Evolutionary conservation across 2,329 filamentous ascomycete species (phyloP), one percentile per base, ranked within the genome.

Genomic region (Cadophora gregata): DNA sequence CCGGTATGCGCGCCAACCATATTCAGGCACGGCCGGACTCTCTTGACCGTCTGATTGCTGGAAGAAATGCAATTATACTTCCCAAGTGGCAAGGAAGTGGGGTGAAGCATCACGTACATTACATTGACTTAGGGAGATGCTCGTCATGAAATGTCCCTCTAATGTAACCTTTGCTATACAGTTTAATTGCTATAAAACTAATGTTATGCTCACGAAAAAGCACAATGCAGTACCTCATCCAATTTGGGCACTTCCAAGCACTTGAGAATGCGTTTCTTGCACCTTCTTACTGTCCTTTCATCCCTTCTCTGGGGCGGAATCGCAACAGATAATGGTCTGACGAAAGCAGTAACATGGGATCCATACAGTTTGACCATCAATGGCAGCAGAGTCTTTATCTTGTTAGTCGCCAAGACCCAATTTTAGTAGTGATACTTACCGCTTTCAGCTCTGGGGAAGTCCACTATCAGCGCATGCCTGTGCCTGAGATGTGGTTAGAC

Each of bases 401-500:
- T 82, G 75, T 78, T 68, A 63, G 73, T 68, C 16, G 1, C 3
- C 36, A 31, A 3, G 10, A 5, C 16, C 7, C 25, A 33, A 10
- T 7, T 19, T 27, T 47, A 2, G 36, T 59, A 67, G 61, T n/a
- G 61, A 9, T 48, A 60, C 64, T 61, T 59, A 66, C 31, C 53
- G 25, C 51, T 62, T 56, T 50, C 59, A 74, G 72, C 65, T 67
- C 75, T 65, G 70, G 66, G 27, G 84, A 86, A 68, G 85, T 86
- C 50, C 84, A 86, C 68, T 86, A 85, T 64, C 79, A 81, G 68
- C 79, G 84, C 3, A 78, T 86, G 38, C 84, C 84, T 0, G 82
- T 85, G 0, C 84, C 84, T 0, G 84, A 85, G 61, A 70, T 86
- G 29, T 86, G 84, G 82, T 72, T 77, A 25, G 83, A 86, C 69